phyloP scores from a whole-genome alignment of 345 rosid genomes.

The Nasturtium officinale region DNA sequence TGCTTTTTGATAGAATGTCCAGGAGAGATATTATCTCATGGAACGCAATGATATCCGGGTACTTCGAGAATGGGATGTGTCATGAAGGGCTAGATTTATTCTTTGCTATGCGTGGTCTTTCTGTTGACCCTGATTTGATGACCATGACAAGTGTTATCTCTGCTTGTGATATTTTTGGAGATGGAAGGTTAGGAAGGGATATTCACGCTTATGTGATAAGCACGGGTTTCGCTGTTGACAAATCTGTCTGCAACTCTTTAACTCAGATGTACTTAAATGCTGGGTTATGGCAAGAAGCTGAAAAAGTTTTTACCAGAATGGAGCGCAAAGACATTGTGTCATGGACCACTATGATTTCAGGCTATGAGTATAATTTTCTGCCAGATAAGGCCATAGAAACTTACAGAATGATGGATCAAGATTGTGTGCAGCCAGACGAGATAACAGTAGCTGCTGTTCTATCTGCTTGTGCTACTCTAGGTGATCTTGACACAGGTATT shows the following conservation, averaged over 20 bases:
- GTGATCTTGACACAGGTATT: slow-evolving; percentile 56
- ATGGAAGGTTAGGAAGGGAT: slow-evolving; percentile 63
- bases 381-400: slow-evolving; percentile 61
- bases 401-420: slow-evolving; percentile 64
- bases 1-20: slow-evolving; percentile 72
- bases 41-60: slow-evolving; percentile 92
- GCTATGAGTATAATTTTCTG: slow-evolving; percentile 58
- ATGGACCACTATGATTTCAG: slow-evolving; percentile 86
- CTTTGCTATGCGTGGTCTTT: slow-evolving; percentile 62
- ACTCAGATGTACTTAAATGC: slow-evolving; percentile 67
- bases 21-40: slow-evolving; percentile 84
- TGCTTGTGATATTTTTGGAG: slow-evolving; percentile 67
- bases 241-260: slow-evolving; percentile 70
- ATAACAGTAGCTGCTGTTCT: slow-evolving; percentile 67
- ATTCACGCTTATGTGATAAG: slow-evolving; percentile 63
- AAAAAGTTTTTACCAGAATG: slow-evolving; percentile 61
- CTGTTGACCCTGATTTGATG: slow-evolving; percentile 78
- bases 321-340: slow-evolving; percentile 68
- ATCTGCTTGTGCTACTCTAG: slow-evolving; percentile 68
- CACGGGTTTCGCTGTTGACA: slow-evolving; percentile 52
- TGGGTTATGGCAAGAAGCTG: slow-evolving; percentile 59
- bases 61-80: slow-evolving; percentile 74
- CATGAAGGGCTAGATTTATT: slow-evolving; percentile 68
- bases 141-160: slow-evolving; percentile 82
- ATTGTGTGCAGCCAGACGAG: slow-evolving; percentile 61